Percentiles rank a stretch among this genome's conserved stretches.
Conservation (phyloP, 2,329 filamentous ascomycete species). For the Chaetothyriales sp. region DNA sequence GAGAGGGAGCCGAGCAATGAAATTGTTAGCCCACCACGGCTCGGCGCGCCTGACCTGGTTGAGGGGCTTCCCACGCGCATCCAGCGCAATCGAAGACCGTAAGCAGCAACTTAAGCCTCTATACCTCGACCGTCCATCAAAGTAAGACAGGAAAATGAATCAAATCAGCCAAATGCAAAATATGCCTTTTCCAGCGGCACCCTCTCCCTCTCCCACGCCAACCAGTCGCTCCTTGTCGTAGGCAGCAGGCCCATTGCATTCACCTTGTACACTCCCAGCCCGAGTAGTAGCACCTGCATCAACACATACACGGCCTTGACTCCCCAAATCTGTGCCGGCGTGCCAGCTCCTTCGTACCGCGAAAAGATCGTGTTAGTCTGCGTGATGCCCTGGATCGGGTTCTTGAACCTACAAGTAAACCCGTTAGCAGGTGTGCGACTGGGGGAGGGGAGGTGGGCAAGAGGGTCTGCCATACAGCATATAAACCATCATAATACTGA, state of each 20-base stretch:
- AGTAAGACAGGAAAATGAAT: not conserved
- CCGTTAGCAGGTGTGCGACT: constrained; percentile 2
- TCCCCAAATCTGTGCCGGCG: constrained; percentile 54
- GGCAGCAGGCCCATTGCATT: constrained; percentile 92
- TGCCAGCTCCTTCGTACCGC: constrained; percentile 72
- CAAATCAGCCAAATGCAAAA: constrained; percentile 29
- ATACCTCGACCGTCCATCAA: not conserved
- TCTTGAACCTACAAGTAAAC: constrained; percentile 52
- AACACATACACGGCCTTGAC: constrained; percentile 79
- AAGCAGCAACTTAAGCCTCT: not conserved
- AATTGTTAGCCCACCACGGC: not conserved
- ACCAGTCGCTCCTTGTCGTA: constrained; percentile 91
- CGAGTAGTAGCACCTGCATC: constrained; percentile 73
- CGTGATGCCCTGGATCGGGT: constrained; percentile 70
- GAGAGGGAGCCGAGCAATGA: constrained; percentile 1
- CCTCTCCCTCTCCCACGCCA: constrained; percentile 79
- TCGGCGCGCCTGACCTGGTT: not conserved
- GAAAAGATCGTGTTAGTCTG: constrained; percentile 77
- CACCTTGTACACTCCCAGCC: constrained; percentile 85
- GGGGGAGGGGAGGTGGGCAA: not conserved
- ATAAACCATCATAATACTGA: constrained; percentile 99
- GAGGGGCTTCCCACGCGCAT: constrained; percentile 5
- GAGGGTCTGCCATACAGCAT: constrained; percentile 40
- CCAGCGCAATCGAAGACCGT: not conserved
- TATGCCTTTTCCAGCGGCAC: constrained; percentile 52